Conservation (phyloP, 208 protist genomes). For the Leishmania tropica region DNA sequence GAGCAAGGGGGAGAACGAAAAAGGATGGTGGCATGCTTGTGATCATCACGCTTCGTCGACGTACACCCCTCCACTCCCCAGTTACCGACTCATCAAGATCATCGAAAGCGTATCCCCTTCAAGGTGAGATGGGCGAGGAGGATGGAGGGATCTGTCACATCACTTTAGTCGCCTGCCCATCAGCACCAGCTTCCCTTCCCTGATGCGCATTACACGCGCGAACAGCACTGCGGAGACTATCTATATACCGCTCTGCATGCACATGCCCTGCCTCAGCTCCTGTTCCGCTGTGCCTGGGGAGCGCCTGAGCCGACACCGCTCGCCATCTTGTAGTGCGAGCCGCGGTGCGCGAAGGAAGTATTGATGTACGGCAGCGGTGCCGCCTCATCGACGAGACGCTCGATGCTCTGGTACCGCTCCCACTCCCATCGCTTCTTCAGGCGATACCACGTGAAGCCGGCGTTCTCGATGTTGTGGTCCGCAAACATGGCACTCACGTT, state of each 20-base stretch:
- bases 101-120: not conserved
- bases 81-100: not conserved
- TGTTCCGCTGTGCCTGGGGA: not conserved
- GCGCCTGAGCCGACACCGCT: slow-evolving; percentile 12
- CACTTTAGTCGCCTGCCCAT: not conserved
- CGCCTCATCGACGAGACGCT: slow-evolving; percentile 65
- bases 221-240: not conserved
- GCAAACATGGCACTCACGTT: slow-evolving; percentile 91
- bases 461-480: slow-evolving; percentile 88
- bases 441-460: slow-evolving; percentile 80
- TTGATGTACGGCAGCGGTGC: slow-evolving; percentile 75
- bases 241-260: not conserved
- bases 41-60: not conserved
- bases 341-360: slow-evolving; percentile 48
- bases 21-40: not conserved
- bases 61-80: not conserved
- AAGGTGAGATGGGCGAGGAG: not conserved
- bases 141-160: not conserved
- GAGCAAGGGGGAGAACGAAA: not conserved
- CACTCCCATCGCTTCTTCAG: slow-evolving; percentile 89
- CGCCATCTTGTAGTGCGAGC: slow-evolving; percentile 74
- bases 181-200: not conserved
- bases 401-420: slow-evolving; percentile 74
- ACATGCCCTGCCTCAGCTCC: not conserved
- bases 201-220: not conserved